Evolutionary conservation across 148 eudicot genomes (phyloP), one percentile per base, ranked within the genome.

Genomic region (Camellia japonica): DNA sequence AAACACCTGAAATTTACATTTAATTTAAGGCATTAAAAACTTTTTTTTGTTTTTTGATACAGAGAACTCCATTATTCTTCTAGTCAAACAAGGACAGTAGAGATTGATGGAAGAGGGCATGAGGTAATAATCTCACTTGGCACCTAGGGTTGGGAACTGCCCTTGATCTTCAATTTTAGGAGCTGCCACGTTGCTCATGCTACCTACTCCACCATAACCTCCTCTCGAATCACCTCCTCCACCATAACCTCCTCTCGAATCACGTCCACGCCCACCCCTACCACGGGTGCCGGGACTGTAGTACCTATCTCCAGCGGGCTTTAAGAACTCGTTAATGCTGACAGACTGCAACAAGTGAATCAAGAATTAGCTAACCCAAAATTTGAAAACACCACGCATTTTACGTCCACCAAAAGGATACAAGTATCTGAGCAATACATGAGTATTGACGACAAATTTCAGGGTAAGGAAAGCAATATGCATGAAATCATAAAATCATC

Each of bases 271-370:
- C 2, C 94, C 38, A 30, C 38, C 97, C 65, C 94, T 86, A 11
- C 93, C 95, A 38, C 97, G 95, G 1, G 98, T 97, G 30, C 97
- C 86, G 55, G 83, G 79, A 78, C 61, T 73, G 59, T 42, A 85
- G 83, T 81, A 86, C 77, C 68, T 85, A 78, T 92, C 99, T 43
- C 98, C 97, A 63, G 95, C 90, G 11, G 99, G 98, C 89, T 93
- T 96, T 89, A 96, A 83, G 81, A 96, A 96, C 88, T 96, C 95
- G 67, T 92, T 93, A 42, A 96, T 96, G 90, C 98, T 96, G 74
- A 96, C 90, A 54, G 90, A 78, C 99, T 96, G 80, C 77, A 84
- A 68, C n/a, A 61, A 2, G 16, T 1, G 75, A 41, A 51, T 18
- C 30, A 54, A 69, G 6, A 10, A 38, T 62, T 42, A 55, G 80